Base-by-base conservation (phyloP, 306 rosid genomes). In the Albizia julibrissin region DNA sequence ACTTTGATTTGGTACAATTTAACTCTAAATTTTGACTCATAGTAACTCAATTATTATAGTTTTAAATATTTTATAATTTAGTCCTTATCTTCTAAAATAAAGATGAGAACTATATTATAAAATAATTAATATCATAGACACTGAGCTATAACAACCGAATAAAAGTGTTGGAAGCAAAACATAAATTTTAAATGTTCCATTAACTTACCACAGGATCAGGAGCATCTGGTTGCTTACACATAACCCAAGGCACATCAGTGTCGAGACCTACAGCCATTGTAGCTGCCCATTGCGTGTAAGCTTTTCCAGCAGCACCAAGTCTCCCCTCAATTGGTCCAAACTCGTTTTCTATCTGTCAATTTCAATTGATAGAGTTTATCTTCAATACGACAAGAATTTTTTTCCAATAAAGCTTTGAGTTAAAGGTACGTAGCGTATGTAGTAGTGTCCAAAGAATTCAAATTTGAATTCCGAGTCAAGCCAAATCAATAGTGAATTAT, bases 161-260 rank as follows among this genome's bases (percentile, higher is more conserved):
- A 4, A 34, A 34, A 34, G 0, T 34, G 4, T 34, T 3, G 1
- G 0, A 0, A 34, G 5, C 0, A 34, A 34, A 34, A 34, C 0
- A 3, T 4, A 34, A 34, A 34, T 37, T 6, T 37, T 37, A 37
- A 6, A 37, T 37, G 40, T 37, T 6, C 8, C 40, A 37, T 6
- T 37, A 37, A 37, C 91, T 89, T 90, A 96, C 98, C 52, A 91
- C 70, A 15, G 98, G 98, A 69, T 91, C 97, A 65, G 99, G 99
- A 84, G 99, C 94, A 81, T 96, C 99, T 58, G 92, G 89, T 90
- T 96, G 98, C 89, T 96, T 96, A 93, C 99, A 96, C 99, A 96
- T 96, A 76, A 93, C 83, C 99, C 99, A 96, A 1, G 99, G 99
- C 3, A 91, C 99, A 0, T 98, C 99, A 12, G 99, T 96, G 75